These are phyloP conservation scores for Colletotrichum spaethianum DNA, from an alignment of 2,329 filamentous ascomycete genomes.

Conservation along the genomic window DNA sequence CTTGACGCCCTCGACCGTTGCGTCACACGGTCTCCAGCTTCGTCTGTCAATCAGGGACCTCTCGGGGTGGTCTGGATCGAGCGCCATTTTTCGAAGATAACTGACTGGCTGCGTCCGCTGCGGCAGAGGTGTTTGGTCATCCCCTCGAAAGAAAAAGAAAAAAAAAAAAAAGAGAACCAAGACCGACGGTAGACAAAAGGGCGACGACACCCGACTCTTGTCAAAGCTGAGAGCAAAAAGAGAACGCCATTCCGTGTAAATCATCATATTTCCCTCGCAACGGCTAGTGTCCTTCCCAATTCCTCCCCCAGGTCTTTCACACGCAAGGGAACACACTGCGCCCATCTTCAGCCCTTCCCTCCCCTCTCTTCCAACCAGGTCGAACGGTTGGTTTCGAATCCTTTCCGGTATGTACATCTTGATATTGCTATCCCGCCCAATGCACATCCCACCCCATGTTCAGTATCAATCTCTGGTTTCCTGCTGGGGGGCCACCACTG, in stretches of 20 bases:
- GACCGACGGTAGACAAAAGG: background rate
- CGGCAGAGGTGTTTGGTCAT: background rate
- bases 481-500: slow-evolving; percentile 6
- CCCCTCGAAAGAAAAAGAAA: background rate
- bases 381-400: slow-evolving; percentile 3
- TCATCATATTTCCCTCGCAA: slow-evolving; percentile 27
- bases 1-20: slow-evolving; percentile 23
- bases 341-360: slow-evolving; percentile 21
- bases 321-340: slow-evolving; percentile 13
- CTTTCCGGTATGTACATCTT: slow-evolving; percentile 38
- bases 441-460: slow-evolving; percentile 8
- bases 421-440: slow-evolving; percentile 29
- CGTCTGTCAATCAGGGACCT: slow-evolving; percentile 21
- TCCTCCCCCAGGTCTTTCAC: slow-evolving; percentile 1
- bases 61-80: slow-evolving; percentile 1
- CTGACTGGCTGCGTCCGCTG: slow-evolving; percentile 5
- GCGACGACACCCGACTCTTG: background rate
- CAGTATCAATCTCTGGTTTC: background rate
- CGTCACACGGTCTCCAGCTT: slow-evolving; percentile 37
- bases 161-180: background rate
- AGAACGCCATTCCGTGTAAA: slow-evolving; percentile 32
- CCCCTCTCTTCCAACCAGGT: background rate
- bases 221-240: background rate
- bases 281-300: slow-evolving; percentile 28
- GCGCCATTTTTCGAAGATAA: slow-evolving; percentile 14